Evolutionary conservation across 768 basidiomycete genomes (phyloP), one percentile per base, ranked within the genome.

Genomic region (Collybiopsis confluens): DNA sequence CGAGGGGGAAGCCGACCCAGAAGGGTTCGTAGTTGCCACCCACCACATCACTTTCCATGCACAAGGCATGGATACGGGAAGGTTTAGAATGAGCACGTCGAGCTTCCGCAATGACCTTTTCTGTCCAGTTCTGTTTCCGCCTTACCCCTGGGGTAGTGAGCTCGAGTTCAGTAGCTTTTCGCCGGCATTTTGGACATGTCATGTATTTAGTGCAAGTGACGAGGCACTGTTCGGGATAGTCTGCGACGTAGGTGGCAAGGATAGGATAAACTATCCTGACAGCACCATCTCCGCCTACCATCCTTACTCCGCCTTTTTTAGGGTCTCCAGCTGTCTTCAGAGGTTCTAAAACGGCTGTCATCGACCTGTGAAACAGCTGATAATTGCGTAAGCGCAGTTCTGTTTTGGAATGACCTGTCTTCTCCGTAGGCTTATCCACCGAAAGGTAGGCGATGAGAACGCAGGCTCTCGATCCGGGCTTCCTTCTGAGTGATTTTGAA

Each of bases 21-120:
- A 77, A 78, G 1, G 73, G 74, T 2, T 60, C 8, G 13, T 56
- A 41, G 42, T 15, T 44, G 2, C 27, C 28, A 7, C 44, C 44
- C 15, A 41, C 20, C 24, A 45, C 44, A 3, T 27, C 44, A 6
- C 21, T 10, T 42, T 24, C 46, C 43, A 45, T 23, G 27, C 33
- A 41, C 26, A 9, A 21, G 15, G 11, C 7, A 8, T 10, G 21
- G 27, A 24, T 5, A 10, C 20, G 11, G 45, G 9, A 9, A 8
- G 27, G 45, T 20, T 11, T 20, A 10, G 6, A 13, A 6, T 8
- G 15, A 20, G 21, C 5, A 24, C 7, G 9, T 13, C 20, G 24
- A 28, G 35, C 35, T 16, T 36, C 9, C 16, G n/a, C n/a, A n/a
- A n/a, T n/a, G n/a, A n/a, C n/a, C n/a, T n/a, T n/a, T n/a, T n/a